phyloP scores from a whole-genome alignment of 352 stramenopile species.

The Phytophthora sp. region DNA sequence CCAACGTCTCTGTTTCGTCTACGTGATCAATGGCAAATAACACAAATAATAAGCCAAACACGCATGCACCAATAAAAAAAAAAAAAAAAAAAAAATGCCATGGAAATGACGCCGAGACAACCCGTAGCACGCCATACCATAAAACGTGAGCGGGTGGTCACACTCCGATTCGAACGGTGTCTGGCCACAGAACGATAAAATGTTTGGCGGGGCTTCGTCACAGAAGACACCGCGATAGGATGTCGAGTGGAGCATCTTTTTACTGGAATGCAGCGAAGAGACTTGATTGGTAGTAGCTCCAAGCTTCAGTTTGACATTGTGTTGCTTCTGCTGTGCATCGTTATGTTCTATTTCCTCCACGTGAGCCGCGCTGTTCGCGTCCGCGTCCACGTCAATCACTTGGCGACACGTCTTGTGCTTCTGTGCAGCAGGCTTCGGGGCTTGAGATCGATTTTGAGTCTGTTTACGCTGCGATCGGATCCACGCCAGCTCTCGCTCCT shows the following conservation, averaged over 20 bases:
- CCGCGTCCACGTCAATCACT: conserved; percentile 22
- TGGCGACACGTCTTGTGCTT: conserved; percentile 19
- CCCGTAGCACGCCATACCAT: conserved; percentile 33
- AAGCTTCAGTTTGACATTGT: neutral
- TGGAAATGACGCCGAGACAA: neutral
- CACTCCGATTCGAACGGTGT: conserved; percentile 26
- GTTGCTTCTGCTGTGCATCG: conserved; percentile 1
- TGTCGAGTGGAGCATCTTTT: conserved; percentile 34
- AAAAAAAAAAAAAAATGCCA: neutral
- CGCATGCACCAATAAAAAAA: neutral
- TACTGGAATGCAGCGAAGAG: neutral
- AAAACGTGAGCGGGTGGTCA: conserved; percentile 38
- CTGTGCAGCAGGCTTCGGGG: conserved; percentile 1
- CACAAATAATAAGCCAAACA: neutral
- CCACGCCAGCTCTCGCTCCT: conserved; percentile 49
- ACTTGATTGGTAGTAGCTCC: neutral
- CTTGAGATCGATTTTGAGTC: conserved; percentile 11
- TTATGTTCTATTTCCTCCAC: conserved; percentile 1
- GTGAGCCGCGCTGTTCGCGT: conserved; percentile 5
- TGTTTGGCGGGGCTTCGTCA: conserved; percentile 28
- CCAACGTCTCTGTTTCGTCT: conserved; percentile 40
- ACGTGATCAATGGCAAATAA: conserved; percentile 8
- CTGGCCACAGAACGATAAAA: conserved; percentile 9
- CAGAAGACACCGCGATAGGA: conserved; percentile 39
- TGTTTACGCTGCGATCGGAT: conserved; percentile 39